Conservation (phyloP, 768 basidiomycete species). For the Phaffia tasmanica region DNA sequence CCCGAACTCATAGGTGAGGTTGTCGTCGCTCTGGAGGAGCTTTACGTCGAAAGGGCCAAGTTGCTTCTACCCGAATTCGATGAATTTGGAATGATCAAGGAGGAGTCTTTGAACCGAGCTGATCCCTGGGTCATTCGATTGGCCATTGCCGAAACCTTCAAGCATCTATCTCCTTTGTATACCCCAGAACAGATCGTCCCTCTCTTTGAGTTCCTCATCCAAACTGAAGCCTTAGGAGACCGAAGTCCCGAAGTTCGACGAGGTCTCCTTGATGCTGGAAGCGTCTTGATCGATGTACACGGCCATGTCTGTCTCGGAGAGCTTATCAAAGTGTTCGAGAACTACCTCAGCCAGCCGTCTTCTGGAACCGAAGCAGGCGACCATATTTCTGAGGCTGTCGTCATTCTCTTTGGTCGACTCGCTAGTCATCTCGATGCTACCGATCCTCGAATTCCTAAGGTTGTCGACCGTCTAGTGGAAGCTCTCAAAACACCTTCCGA, state of each 20-base stretch:
- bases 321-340: slow-evolving; percentile 73
- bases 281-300: slow-evolving; percentile 66
- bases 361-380: slow-evolving; percentile 64
- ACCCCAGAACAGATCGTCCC: slow-evolving; percentile 50
- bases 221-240: slow-evolving; percentile 80
- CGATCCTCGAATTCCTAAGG: slow-evolving; percentile 63
- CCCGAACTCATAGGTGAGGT: slow-evolving; percentile 48
- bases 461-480: slow-evolving; percentile 74
- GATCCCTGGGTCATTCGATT: slow-evolving; percentile 82
- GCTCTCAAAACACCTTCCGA: slow-evolving; percentile 89
- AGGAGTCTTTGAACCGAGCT: slow-evolving; percentile 58
- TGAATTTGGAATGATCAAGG: slow-evolving; percentile 87
- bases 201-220: slow-evolving; percentile 77
- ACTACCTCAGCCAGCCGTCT: slow-evolving; percentile 50
- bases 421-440: slow-evolving; percentile 72
- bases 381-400: slow-evolving; percentile 83
- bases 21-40: slow-evolving; percentile 47
- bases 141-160: slow-evolving; percentile 59
- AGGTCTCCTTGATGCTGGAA: slow-evolving; percentile 75
- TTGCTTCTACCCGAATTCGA: slow-evolving; percentile 48
- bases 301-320: slow-evolving; percentile 59
- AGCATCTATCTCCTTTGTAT: slow-evolving; percentile 56
- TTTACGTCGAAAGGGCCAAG: slow-evolving; percentile 71
- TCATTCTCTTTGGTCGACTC: slow-evolving; percentile 85
- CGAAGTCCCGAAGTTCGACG: slow-evolving; percentile 65